Conservation (phyloP, 2,329 filamentous ascomycete species). For the Phoma herbarum region DNA sequence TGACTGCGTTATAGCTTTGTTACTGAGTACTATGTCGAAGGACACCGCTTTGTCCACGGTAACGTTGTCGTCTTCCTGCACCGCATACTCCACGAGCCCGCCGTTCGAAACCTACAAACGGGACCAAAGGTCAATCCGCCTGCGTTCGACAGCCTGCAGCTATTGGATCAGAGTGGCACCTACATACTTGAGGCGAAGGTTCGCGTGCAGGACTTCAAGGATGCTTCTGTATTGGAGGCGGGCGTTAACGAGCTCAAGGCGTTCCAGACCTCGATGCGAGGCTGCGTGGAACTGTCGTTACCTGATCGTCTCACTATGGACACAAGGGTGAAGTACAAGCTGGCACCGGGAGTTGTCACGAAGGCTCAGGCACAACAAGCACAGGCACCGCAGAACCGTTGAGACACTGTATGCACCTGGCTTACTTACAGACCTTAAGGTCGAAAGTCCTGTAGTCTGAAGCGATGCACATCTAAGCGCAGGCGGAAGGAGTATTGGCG, state of each 20-base stretch:
- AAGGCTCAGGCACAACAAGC: constrained; percentile 24
- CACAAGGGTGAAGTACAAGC: constrained; percentile 64
- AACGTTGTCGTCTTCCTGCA: constrained; percentile 66
- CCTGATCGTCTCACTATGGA: constrained; percentile 68
- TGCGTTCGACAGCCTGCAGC: constrained; percentile 55
- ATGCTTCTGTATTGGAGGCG: constrained; percentile 62
- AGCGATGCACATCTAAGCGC: background rate
- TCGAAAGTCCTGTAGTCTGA: background rate
- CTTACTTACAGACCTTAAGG: background rate
- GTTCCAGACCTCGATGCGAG: constrained; percentile 65
- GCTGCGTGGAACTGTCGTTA: constrained; percentile 64
- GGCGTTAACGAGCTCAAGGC: constrained; percentile 64
- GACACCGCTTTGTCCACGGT: constrained; percentile 65
- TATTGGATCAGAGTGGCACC: constrained; percentile 64
- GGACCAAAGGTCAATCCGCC: constrained; percentile 52
- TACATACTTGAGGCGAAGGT: constrained; percentile 68
- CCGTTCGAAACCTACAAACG: constrained; percentile 44
- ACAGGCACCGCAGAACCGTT: constrained; percentile 27
- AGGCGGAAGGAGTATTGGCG: background rate
- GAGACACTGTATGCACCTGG: constrained; percentile 17
- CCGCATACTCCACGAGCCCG: constrained; percentile 61
- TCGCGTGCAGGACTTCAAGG: constrained; percentile 64
- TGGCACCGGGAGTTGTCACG: constrained; percentile 24
- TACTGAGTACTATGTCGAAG: constrained; percentile 65
- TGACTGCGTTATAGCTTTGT: constrained; percentile 58